Evolutionary conservation across 768 basidiomycete species (phyloP).

Genomic region (Saitozyma podzolica): DNA sequence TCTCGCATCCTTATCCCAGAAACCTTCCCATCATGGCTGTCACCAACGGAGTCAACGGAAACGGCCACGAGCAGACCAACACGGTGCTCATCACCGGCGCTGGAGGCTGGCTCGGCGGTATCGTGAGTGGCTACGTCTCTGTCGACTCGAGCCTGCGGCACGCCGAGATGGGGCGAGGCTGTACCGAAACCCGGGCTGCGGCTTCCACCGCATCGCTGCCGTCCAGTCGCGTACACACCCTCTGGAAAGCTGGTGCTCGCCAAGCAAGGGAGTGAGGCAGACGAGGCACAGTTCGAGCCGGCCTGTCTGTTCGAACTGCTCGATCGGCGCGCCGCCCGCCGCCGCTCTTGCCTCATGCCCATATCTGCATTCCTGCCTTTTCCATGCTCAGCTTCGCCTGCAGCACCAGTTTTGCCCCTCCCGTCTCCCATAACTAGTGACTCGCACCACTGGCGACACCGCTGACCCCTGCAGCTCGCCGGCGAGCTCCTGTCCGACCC

Average conservation of each 20-base stretch:
- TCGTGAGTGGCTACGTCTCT: constrained; percentile 29
- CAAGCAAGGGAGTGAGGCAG: too few species aligned
- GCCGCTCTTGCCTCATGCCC: too few species aligned
- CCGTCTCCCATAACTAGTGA: too few species aligned
- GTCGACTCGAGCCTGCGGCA: too few species aligned
- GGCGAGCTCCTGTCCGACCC: constrained; percentile 40
- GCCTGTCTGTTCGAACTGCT: too few species aligned
- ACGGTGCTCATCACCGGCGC: constrained; percentile 51
- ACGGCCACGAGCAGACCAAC: constrained; percentile 18
- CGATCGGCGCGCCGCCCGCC: too few species aligned
- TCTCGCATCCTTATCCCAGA: neutral
- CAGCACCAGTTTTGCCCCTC: neutral
- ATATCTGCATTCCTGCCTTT: neutral
- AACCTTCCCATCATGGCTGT: neutral
- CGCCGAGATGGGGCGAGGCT: too few species aligned
- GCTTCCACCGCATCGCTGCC: too few species aligned
- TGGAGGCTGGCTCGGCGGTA: constrained; percentile 50
- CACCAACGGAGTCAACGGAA: neutral
- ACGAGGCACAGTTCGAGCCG: too few species aligned
- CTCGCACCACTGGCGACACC: neutral
- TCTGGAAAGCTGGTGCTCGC: too few species aligned
- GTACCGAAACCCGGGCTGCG: too few species aligned
- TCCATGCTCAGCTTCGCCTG: neutral
- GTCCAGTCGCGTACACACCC: too few species aligned
- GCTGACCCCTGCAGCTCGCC: constrained; percentile 32